These are phyloP conservation scores for Sugiyamaella castrensis DNA, from an alignment of 1,139 yeast species.

Conservation along the genomic window DNA sequence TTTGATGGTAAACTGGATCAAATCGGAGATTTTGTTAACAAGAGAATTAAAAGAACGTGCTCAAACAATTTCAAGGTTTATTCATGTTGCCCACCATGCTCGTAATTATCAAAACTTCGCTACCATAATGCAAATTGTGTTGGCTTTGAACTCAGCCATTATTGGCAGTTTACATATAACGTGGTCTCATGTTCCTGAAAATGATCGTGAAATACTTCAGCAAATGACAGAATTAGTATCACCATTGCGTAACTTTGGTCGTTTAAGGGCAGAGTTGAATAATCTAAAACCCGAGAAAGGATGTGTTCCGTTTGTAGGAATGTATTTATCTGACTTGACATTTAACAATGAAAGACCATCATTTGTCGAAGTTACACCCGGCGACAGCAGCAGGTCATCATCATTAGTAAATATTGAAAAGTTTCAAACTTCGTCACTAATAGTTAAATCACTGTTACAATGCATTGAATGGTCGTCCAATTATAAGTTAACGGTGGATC, in stretches of 20 bases:
- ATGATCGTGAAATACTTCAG: slow-evolving; percentile 41
- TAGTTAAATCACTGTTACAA: slow-evolving; percentile 75
- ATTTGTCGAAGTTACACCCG: slow-evolving; percentile 8
- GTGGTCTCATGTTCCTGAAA: slow-evolving; percentile 61
- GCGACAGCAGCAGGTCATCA: slow-evolving; percentile 40
- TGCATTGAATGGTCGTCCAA: slow-evolving; percentile 77
- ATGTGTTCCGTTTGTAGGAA: slow-evolving; percentile 85
- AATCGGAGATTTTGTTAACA: slow-evolving; percentile 79
- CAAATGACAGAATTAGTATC: slow-evolving; percentile 50
- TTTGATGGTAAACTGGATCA: slow-evolving; percentile 83
- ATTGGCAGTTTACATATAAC: slow-evolving; percentile 59
- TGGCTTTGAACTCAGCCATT: slow-evolving; percentile 75
- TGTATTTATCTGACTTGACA: slow-evolving; percentile 78
- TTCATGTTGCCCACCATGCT: slow-evolving; percentile 74
- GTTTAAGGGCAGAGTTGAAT: slow-evolving; percentile 61
- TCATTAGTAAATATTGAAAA: slow-evolving; percentile 71
- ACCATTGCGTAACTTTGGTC: slow-evolving; percentile 63
- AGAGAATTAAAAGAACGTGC: slow-evolving; percentile 56
- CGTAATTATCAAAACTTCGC: slow-evolving; percentile 72
- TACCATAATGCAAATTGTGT: slow-evolving; percentile 79
- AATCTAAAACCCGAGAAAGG: slow-evolving; percentile 68
- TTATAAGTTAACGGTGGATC: slow-evolving; percentile 44
- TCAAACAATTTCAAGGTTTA: slow-evolving; percentile 69
- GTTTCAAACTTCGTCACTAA: slow-evolving; percentile 70
- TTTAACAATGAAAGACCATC: slow-evolving; percentile 66